phyloP scores from a whole-genome alignment of 192 early-diverging fungal genomes.

The Dissophora ornata region DNA sequence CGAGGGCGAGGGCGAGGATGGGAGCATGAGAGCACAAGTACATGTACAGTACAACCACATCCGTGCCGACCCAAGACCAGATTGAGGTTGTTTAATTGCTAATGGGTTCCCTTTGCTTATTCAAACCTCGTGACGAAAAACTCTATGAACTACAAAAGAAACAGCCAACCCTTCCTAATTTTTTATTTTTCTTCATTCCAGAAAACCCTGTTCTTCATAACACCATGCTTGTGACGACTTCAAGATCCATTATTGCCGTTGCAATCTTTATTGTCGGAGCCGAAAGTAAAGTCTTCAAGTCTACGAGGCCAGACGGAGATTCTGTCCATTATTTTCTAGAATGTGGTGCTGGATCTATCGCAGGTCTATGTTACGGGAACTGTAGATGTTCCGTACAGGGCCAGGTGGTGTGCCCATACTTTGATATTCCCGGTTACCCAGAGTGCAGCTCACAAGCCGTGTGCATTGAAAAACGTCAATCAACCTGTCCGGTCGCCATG shows the following conservation, averaged over 20 bases:
- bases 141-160: constrained; percentile 11
- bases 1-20: no score
- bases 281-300: constrained; percentile 18
- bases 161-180: constrained; percentile 18
- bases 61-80: constrained; percentile 4
- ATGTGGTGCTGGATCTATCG: constrained; percentile 29
- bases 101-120: no score
- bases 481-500: constrained; percentile 19
- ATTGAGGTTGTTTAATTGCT: background rate
- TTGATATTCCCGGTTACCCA: constrained; percentile 17
- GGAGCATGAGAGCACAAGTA: no score
- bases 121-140: constrained; percentile 9
- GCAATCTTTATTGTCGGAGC: constrained; percentile 26
- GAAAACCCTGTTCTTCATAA: constrained; percentile 22
- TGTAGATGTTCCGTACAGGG: background rate
- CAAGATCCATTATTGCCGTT: constrained; percentile 27
- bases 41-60: background rate
- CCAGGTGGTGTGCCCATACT: constrained; percentile 22
- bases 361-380: constrained; percentile 3
- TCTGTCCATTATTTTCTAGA: constrained; percentile 26
- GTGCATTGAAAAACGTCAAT: constrained; percentile 21
- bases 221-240: constrained; percentile 20
- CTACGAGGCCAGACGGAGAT: constrained; percentile 17
- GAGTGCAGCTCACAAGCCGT: constrained; percentile 15
- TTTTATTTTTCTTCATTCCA: constrained; percentile 25